Base-by-base conservation (phyloP, 2,329 filamentous ascomycete genomes). In the Colletotrichum tamarilloi region DNA sequence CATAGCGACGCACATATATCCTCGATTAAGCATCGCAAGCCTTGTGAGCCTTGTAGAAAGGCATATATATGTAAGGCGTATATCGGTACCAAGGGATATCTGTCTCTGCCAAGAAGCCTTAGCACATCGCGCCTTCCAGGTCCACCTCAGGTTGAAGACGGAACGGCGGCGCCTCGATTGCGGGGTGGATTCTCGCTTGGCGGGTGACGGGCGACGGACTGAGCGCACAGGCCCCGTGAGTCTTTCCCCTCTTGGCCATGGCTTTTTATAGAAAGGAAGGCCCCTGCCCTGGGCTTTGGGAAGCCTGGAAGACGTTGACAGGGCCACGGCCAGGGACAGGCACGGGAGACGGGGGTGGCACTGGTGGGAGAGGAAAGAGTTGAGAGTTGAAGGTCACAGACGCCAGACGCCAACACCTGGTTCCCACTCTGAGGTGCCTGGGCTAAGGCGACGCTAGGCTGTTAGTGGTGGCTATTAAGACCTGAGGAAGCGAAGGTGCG, bases 261-360 rank as follows among this genome's bases (percentile, higher is more conserved):
- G 26, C 67, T 70, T 60, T 70, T 73, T 56, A 73, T 69, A 73
- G 70, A 73, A 70, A 38, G 67, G 49, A 56, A 49, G n/a, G 46
- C 59, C 59, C 70, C 56, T 59, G 53, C 59, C 70, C 56, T 59
- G 53, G 12, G 35, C 53, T 67, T 22, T 22, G 30, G 57, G 32
- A 24, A 19, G 62, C 60, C 28, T 22, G 30, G 46, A 26, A n/a
- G 62, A 55, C 62, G 28, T 53, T 55, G 49, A 26, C 62, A 55
- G 32, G 30, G 26, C 42, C 28, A 30, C 53, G 52, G 12, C 42
- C 28, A 30, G 63, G 52, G 19, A 46, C 63, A 52, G 62, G 62
- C 42, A 70, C 62, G 32, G 56, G 19, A 49, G 42, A 49, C 16
- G 42, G 42, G 35, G 35, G 32, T 35, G 38, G 30, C 30, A 32